A percentile compares a stretch with the other conserved stretches of the same genome.
These are phyloP conservation scores for Saccharomyces pastorianus DNA, from an alignment of 1,139 yeast species.

Conservation along the genomic window DNA sequence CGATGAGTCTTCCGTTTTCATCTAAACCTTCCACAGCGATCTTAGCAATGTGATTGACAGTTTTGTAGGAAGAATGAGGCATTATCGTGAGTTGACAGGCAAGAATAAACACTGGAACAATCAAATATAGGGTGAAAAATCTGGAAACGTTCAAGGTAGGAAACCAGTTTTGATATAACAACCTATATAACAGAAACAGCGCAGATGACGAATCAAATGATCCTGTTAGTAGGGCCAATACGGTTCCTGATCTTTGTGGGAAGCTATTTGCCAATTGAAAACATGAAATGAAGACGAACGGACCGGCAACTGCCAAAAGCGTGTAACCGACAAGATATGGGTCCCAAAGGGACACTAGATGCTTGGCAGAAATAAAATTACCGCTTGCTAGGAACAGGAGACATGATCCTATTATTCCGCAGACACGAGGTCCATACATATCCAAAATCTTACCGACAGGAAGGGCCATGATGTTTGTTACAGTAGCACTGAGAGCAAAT, in stretches of 20 bases:
- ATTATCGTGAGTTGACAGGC: constrained; percentile 65
- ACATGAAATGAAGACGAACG: constrained; percentile 72
- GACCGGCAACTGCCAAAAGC: constrained; percentile 70
- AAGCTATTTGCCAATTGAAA: constrained; percentile 69
- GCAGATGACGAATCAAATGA: constrained; percentile 76
- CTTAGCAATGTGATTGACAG: constrained; percentile 42
- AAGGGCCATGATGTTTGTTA: constrained; percentile 77
- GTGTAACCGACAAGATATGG: constrained; percentile 58
- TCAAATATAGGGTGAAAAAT: constrained; percentile 59
- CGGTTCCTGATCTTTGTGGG: constrained; percentile 62
- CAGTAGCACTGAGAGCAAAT: constrained; percentile 80
- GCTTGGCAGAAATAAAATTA: constrained; percentile 32
- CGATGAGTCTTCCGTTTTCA: constrained; percentile 37
- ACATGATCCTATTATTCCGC: constrained; percentile 67
- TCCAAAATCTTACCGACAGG: constrained; percentile 77
- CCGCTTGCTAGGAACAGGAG: constrained; percentile 48
- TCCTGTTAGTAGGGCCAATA: constrained; percentile 66
- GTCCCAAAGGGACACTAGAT: constrained; percentile 35
- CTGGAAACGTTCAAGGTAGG: constrained; percentile 35
- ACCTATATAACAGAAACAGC: constrained; percentile 57
- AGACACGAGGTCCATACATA: constrained; percentile 66
- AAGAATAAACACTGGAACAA: constrained; percentile 68
- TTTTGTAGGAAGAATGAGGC: constrained; percentile 73
- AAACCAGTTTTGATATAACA: constrained; percentile 44
- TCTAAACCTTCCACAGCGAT: constrained; percentile 64